phyloP scores from a whole-genome alignment of 345 rosid genomes.

The Gossypium arboreum region DNA sequence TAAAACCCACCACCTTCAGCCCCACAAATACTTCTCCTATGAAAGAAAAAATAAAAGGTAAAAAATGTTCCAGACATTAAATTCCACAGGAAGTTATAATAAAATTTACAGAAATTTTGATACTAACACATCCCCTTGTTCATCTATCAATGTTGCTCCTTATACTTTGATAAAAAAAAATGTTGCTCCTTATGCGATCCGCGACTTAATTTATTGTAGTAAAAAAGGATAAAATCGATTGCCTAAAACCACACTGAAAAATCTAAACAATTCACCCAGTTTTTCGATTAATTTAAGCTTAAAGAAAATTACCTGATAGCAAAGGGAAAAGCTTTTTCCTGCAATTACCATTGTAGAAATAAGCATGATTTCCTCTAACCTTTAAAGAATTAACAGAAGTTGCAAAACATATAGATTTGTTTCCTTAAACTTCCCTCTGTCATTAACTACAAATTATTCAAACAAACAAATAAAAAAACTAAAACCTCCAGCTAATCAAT shows the following conservation, averaged over 20 bases:
- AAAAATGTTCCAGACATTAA: not conserved
- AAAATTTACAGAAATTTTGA: not conserved
- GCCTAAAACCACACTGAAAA: not conserved
- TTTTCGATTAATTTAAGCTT: not conserved
- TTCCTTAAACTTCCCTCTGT: not conserved
- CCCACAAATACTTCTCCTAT: not conserved
- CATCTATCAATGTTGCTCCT: not conserved
- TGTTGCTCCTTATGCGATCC: not conserved
- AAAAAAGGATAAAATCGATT: not conserved
- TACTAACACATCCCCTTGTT: not conserved
- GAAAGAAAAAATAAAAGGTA: not conserved
- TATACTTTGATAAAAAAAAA: not conserved
- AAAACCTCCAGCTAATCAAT: not conserved
- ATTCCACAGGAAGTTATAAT: not conserved
- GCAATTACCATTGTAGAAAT: not conserved
- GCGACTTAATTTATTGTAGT: not conserved
- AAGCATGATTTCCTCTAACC: not conserved
- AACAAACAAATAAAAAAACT: not conserved
- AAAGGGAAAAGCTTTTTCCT: not conserved
- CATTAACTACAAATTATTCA: slow-evolving; percentile 6
- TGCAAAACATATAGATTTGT: slow-evolving; percentile 8
- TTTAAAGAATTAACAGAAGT: not conserved
- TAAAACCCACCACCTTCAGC: not conserved
- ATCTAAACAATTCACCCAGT: not conserved
- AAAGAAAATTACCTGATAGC: not conserved